Percentiles rank a stretch among this genome's conserved stretches.
phyloP scores from a whole-genome alignment of 2,329 filamentous ascomycete species.

The Verticillium klebahnii region DNA sequence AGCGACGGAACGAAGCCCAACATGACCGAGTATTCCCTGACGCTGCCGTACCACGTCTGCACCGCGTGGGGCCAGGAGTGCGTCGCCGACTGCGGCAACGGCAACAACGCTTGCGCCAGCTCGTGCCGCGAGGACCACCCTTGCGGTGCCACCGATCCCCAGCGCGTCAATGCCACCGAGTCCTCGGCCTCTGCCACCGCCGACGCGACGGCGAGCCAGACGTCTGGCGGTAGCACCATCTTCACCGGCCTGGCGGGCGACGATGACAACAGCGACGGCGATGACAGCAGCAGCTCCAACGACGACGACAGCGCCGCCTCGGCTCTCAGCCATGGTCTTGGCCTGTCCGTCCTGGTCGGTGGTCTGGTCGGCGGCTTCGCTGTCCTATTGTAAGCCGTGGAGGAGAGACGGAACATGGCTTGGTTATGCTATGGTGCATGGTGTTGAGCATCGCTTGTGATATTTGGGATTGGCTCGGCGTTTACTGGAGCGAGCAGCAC shows the following conservation, averaged over 20 bases:
- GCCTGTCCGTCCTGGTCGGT: slow-evolving; percentile 31
- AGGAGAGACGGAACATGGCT: not conserved
- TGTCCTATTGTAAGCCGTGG: slow-evolving; percentile 22
- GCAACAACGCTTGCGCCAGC: slow-evolving; percentile 53
- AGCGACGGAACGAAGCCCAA: slow-evolving; percentile 63
- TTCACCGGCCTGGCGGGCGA: slow-evolving; percentile 25
- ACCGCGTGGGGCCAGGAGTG: slow-evolving; percentile 67
- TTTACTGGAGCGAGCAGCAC: not conserved
- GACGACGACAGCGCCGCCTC: slow-evolving; percentile 21
- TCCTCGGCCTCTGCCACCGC: slow-evolving; percentile 33
- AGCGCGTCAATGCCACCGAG: slow-evolving; percentile 50
- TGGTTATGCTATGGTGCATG: not conserved
- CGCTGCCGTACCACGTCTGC: slow-evolving; percentile 75
- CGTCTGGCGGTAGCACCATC: slow-evolving; percentile 28
- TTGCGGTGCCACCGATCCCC: slow-evolving; percentile 67
- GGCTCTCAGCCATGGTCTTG: slow-evolving; percentile 29
- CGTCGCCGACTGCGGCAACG: slow-evolving; percentile 48
- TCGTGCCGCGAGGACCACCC: slow-evolving; percentile 62
- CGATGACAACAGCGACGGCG: slow-evolving; percentile 3
- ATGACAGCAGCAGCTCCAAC: not conserved
- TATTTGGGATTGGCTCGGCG: not conserved
- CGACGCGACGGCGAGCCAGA: slow-evolving; percentile 24
- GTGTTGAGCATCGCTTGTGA: not conserved
- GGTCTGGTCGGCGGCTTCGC: slow-evolving; percentile 36
- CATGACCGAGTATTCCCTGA: slow-evolving; percentile 71